These are phyloP conservation scores for Pichia eremophila DNA, from an alignment of 805 yeast genomes.

Conservation along the genomic window DNA sequence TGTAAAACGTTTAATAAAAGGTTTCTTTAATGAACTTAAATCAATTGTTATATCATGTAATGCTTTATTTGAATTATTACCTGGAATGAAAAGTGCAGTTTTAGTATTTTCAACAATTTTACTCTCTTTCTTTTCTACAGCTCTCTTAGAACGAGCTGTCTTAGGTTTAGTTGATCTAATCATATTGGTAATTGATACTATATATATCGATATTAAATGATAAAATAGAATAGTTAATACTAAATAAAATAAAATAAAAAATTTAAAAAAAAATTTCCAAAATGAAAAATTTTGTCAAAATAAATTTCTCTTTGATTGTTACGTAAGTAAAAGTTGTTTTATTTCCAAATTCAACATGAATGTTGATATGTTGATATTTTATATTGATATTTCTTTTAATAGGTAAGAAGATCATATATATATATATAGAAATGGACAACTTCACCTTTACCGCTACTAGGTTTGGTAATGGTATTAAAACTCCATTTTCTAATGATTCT, in stretches of 20 bases:
- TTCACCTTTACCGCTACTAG: conserved; percentile 4
- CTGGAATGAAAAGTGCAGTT: conserved; percentile 86
- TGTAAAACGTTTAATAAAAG: conserved; percentile 75
- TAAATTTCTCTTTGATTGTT: too few species aligned
- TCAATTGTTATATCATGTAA: conserved; percentile 87
- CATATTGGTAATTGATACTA: conserved; percentile 17
- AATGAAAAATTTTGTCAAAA: too few species aligned
- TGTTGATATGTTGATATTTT: too few species aligned
- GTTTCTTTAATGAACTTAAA: conserved; percentile 82
- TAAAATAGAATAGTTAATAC: too few species aligned
- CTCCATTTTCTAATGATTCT: not conserved
- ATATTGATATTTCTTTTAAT: too few species aligned
- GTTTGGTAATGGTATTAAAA: not conserved
- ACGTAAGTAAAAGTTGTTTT: too few species aligned
- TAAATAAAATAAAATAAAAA: too few species aligned
- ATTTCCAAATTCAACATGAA: too few species aligned
- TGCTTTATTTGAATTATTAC: conserved; percentile 66
- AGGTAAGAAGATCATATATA: too few species aligned
- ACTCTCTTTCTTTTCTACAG: conserved; percentile 79
- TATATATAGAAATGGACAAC: too few species aligned
- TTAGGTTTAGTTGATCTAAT: conserved; percentile 66
- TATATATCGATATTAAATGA: too few species aligned
- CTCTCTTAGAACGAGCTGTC: conserved; percentile 93
- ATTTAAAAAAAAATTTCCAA: too few species aligned
- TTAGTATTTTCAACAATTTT: conserved; percentile 85